These are phyloP conservation scores for Raffaelea arxii DNA, from an alignment of 2,329 filamentous ascomycete genomes.

Conservation along the genomic window DNA sequence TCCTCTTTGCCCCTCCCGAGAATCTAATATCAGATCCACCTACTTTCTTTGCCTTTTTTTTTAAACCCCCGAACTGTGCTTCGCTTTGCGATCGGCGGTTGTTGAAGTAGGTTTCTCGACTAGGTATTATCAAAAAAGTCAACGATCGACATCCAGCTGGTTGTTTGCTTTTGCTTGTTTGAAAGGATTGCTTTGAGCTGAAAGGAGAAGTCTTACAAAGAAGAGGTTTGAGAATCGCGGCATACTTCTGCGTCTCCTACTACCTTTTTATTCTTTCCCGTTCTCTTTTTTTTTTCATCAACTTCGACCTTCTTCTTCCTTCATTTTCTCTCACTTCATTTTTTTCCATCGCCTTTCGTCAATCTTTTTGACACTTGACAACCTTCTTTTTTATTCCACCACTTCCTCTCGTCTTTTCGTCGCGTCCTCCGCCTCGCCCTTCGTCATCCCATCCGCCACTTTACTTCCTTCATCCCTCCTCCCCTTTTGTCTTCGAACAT, in stretches of 20 bases:
- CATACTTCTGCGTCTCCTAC: constrained; percentile 1
- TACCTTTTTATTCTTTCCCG: not conserved
- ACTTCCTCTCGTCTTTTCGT: not conserved
- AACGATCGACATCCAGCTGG: no score
- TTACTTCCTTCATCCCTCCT: constrained; percentile 10
- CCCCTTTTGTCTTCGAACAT: constrained; percentile 6
- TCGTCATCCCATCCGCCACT: constrained; percentile 7
- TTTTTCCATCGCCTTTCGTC: not conserved
- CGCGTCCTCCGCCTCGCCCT: constrained; percentile 6
- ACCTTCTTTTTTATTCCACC: not conserved
- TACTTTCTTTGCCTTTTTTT: not conserved
- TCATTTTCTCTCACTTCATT: not conserved
- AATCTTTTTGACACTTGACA: no score
- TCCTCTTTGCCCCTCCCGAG: not conserved
- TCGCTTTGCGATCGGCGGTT: not conserved
- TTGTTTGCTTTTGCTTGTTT: not conserved
- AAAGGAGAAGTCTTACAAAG: not conserved
- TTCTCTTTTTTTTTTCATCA: not conserved
- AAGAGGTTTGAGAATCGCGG: not conserved
- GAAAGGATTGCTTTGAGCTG: not conserved
- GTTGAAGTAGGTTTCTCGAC: not conserved
- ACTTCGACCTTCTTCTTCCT: not conserved
- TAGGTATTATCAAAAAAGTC: no score
- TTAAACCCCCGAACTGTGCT: no score
- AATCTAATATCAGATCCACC: not conserved